Conservation (phyloP, 768 basidiomycete genomes). For the Sporobolomyces pararoseus region DNA sequence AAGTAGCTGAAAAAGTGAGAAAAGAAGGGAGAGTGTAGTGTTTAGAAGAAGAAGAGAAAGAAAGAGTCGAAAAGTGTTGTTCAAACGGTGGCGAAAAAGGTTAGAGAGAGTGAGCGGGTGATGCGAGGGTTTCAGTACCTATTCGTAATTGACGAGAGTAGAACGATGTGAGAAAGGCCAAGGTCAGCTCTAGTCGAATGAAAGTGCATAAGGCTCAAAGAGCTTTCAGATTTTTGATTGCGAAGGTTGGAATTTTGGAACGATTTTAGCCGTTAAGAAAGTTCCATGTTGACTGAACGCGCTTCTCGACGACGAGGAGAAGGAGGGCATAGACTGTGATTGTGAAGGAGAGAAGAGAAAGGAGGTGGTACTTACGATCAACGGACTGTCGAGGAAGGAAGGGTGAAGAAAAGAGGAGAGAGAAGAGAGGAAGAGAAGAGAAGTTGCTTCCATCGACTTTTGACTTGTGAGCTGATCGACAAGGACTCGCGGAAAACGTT, state of each 20-base stretch:
- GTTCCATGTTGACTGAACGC: background rate
- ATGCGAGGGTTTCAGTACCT: too few relatives aligned
- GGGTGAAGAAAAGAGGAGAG: background rate
- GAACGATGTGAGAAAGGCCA: background rate
- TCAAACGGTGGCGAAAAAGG: too few relatives aligned
- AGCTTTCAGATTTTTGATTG: too few relatives aligned
- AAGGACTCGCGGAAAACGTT: background rate
- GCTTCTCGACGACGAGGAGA: background rate
- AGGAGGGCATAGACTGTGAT: background rate
- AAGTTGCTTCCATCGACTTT: too few relatives aligned
- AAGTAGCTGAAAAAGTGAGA: background rate
- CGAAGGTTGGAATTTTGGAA: too few relatives aligned
- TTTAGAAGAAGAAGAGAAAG: background rate
- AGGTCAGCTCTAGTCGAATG: too few relatives aligned
- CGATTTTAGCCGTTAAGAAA: background rate
- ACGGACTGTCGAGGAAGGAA: too few relatives aligned
- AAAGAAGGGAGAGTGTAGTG: background rate
- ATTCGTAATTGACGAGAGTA: too few relatives aligned
- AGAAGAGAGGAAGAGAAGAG: background rate
- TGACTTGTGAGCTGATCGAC: too few relatives aligned
- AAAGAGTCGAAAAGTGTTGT: too few relatives aligned
- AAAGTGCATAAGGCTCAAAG: too few relatives aligned
- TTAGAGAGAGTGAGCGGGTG: too few relatives aligned
- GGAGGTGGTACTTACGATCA: background rate
- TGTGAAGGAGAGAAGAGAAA: background rate